phyloP scores from a whole-genome alignment of 164 flowering plant species.

The Tetrastigma voinierianum region DNA sequence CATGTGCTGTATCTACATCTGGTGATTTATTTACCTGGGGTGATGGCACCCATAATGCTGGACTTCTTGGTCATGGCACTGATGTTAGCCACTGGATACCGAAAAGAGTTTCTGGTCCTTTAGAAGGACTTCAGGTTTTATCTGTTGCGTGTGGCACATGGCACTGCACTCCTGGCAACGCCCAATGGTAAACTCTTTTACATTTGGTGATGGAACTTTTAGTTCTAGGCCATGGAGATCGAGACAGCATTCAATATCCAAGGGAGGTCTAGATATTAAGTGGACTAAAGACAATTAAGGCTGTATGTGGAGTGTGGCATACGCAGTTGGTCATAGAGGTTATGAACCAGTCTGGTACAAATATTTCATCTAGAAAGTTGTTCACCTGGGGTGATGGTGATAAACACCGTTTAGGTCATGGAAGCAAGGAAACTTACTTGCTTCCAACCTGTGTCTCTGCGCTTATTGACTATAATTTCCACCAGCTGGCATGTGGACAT shows the following conservation, averaged over 20 bases:
- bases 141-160: constrained; percentile 83
- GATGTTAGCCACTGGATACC: constrained; percentile 86
- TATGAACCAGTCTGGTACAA: constrained; percentile 34
- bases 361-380: constrained; percentile 48
- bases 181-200: constrained; percentile 60
- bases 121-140: constrained; percentile 77
- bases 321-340: constrained; percentile 89
- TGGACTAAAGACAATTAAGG: constrained; percentile 56
- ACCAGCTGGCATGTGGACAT: constrained; percentile 79
- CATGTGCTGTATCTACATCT: constrained; percentile 68
- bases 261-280: constrained; percentile 60
- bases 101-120: constrained; percentile 62
- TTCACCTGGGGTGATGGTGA: constrained; percentile 97
- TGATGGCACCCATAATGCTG: constrained; percentile 69
- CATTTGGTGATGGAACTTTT: constrained; percentile 84
- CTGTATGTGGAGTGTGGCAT: constrained; percentile 89
- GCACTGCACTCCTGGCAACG: constrained; percentile 82
- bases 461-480: constrained; percentile 63
- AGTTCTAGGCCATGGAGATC: constrained; percentile 88
- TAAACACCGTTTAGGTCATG: constrained; percentile 77
- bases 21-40: constrained; percentile 90
- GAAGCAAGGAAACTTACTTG: constrained; percentile 57
- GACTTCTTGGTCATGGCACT: constrained; percentile 75
- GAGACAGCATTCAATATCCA: constrained; percentile 53
- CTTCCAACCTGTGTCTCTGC: constrained; percentile 68